These are phyloP conservation scores for Hypoxylon sp. DNA, from an alignment of 2,329 filamentous ascomycete species.

Conservation along the genomic window DNA sequence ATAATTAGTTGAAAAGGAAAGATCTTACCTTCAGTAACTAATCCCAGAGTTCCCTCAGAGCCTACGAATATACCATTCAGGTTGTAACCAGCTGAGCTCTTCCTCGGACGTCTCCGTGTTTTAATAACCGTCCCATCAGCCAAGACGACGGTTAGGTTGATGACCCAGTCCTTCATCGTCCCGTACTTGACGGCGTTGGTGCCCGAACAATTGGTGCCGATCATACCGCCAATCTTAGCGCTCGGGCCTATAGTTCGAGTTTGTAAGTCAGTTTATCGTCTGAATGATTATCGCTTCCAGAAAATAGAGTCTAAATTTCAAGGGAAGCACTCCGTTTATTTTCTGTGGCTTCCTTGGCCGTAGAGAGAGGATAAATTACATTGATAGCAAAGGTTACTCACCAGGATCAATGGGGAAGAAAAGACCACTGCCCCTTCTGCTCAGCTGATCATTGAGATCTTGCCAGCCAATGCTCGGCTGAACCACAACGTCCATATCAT, in stretches of 20 bases:
- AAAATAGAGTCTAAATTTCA: neutral
- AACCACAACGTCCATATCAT: constrained; percentile 93
- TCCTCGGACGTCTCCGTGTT: constrained; percentile 81
- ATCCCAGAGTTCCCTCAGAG: constrained; percentile 83
- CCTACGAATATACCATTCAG: constrained; percentile 85
- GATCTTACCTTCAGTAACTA: constrained; percentile 78
- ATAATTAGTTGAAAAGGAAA: neutral
- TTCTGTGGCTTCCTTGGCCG: neutral
- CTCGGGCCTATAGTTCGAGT: constrained; percentile 62
- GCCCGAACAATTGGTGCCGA: constrained; percentile 82
- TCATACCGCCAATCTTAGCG: constrained; percentile 86
- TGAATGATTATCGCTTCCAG: neutral
- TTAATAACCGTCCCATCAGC: constrained; percentile 85
- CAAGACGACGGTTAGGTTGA: constrained; percentile 85
- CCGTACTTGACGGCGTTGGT: constrained; percentile 87
- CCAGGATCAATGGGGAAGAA: constrained; percentile 95
- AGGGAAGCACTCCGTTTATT: neutral
- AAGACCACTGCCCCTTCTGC: constrained; percentile 79
- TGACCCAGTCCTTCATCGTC: constrained; percentile 90
- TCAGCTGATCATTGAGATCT: constrained; percentile 80
- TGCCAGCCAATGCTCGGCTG: constrained; percentile 96
- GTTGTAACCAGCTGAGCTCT: constrained; percentile 87
- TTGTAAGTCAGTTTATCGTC: constrained; percentile 42
- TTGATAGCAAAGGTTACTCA: constrained; percentile 46
- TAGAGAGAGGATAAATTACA: neutral